These are phyloP conservation scores for Pugionium cornutum DNA, from an alignment of 345 rosid genomes.

Conservation along the genomic window DNA sequence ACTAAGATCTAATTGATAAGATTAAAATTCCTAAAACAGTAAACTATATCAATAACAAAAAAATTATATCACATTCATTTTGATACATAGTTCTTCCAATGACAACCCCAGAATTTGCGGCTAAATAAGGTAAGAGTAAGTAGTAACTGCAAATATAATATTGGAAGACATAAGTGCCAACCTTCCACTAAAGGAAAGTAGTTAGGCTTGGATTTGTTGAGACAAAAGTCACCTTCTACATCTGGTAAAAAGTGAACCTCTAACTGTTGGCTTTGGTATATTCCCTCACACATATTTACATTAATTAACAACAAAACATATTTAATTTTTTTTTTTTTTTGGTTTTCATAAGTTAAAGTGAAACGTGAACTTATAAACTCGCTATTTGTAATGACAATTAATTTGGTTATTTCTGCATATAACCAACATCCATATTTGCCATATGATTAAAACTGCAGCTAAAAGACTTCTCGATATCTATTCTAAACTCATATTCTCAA, in stretches of 20 bases:
- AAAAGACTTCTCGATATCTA: no score
- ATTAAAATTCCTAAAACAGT: no score
- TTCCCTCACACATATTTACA: not conserved
- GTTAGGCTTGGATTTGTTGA: constrained; percentile 26
- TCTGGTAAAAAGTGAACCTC: constrained; percentile 33
- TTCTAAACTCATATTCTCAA: not conserved
- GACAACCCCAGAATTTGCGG: constrained; percentile 17
- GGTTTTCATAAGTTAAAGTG: no score
- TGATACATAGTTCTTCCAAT: constrained; percentile 16
- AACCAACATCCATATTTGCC: not conserved
- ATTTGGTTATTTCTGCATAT: not conserved
- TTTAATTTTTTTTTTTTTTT: no score
- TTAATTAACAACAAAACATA: no score
- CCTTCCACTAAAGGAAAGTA: constrained; percentile 39
- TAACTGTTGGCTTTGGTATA: constrained; percentile 9
- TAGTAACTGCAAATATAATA: constrained; percentile 28
- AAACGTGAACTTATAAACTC: no score
- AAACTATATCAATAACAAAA: no score
- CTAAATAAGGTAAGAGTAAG: constrained; percentile 31
- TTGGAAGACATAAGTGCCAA: constrained; percentile 26
- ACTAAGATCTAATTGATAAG: no score
- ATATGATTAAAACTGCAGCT: not conserved
- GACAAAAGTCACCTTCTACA: constrained; percentile 32
- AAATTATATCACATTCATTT: constrained; percentile 5
- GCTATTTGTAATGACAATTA: no score